Evolutionary conservation across 768 basidiomycete species (phyloP), one percentile per base, ranked within the genome.

Genomic region (Leucocoprinus leucothites): DNA sequence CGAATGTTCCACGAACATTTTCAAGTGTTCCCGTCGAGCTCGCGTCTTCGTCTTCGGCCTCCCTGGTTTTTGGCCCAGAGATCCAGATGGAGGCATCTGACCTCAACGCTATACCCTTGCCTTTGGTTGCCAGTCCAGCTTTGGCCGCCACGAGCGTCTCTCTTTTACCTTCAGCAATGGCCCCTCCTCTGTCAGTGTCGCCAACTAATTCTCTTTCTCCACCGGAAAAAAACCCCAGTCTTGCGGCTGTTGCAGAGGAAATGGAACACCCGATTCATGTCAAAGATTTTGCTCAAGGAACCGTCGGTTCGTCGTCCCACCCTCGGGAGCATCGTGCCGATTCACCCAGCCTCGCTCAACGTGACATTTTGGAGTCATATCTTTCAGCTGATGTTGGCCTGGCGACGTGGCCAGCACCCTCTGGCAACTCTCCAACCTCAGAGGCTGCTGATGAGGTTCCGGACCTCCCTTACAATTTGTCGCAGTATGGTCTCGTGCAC

Each of bases 401-500:
- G 11, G 31, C 31, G 11, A 31, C 31, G 31, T 31, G 31, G 31
- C 31, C 5, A 31, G 31, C 11, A 5, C 31, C 31, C 7, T 36
- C 49, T 31, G 40, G 48, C 19, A 40, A 50, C n/a, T 25, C 16
- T 51, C 53, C 62, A 16, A 53, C 65, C 21, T 56, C 58, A 18
- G 57, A 56, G 14, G 55, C 53, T n/a, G 60, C 46, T 28, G 44
- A 60, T 9, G 59, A 53, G 4, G 28, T 41, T 22, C 18, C 53
- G 4, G 54, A 49, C 19, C 49, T 68, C 16, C 69, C 72, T 2
- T 72, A 74, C 59, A 77, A 76, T 56, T 68, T 67, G 11, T 75
- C 74, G 13, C 70, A 74, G 57, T 69, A 66, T 52, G 75, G 73
- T 14, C 57, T 77, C 41, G 74, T 78, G 11, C 76, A 75, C 65